Conservation (phyloP, 2,329 filamentous ascomycete genomes). For the Diaporthe aspalathi region DNA sequence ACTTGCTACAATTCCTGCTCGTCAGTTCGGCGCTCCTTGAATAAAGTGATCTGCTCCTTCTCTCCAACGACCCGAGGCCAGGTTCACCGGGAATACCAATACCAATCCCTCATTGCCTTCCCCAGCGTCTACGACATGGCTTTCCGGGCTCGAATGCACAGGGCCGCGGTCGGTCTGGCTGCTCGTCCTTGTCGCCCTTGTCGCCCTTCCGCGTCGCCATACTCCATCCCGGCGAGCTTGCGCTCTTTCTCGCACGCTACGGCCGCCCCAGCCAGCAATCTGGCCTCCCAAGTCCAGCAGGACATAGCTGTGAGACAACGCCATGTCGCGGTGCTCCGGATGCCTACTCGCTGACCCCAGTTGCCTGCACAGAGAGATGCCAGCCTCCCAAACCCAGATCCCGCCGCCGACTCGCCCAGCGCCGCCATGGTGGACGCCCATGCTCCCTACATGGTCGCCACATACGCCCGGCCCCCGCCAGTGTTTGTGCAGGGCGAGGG, state of each 20-base stretch:
- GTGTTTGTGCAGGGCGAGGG: slow-evolving; percentile 92
- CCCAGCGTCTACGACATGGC: slow-evolving; percentile 31
- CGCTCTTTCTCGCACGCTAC: slow-evolving; percentile 51
- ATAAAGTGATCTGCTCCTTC: background rate
- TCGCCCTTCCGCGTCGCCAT: slow-evolving; percentile 15
- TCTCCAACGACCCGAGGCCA: background rate
- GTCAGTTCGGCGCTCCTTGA: slow-evolving; percentile 8
- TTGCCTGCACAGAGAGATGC: slow-evolving; percentile 46
- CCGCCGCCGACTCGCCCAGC: slow-evolving; percentile 78
- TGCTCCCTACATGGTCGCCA: slow-evolving; percentile 92
- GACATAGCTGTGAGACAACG: slow-evolving; percentile 48
- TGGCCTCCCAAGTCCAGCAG: slow-evolving; percentile 49
- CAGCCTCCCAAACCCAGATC: slow-evolving; percentile 74
- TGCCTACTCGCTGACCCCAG: slow-evolving; percentile 24
- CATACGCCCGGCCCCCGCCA: slow-evolving; percentile 89
- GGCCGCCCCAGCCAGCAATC: slow-evolving; percentile 50
- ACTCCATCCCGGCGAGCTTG: slow-evolving; percentile 25
- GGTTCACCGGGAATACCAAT: background rate
- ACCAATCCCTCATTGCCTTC: background rate
- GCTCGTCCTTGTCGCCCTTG: slow-evolving; percentile 35
- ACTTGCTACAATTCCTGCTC: background rate
- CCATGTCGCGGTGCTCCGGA: slow-evolving; percentile 10
- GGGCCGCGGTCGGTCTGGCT: slow-evolving; percentile 35
- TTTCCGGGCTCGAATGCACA: slow-evolving; percentile 35
- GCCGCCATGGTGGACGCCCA: slow-evolving; percentile 79